A percentile compares a stretch with the other conserved stretches of the same genome.
phyloP scores from a whole-genome alignment of 768 basidiomycete species.

The Chalciporus sphaerocephalus region DNA sequence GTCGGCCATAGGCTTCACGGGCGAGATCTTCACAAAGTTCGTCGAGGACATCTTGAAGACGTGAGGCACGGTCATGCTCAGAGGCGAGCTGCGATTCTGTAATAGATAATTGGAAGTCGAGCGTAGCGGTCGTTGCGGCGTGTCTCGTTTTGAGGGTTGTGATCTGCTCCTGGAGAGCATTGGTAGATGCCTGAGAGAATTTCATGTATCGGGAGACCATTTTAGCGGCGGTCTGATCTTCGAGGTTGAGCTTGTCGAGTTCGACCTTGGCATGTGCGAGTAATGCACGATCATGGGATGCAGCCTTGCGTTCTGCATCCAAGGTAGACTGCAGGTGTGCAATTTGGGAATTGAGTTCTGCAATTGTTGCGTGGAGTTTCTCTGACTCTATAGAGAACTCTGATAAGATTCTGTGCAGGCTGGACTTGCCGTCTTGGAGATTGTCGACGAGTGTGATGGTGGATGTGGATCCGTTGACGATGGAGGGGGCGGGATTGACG shows the following conservation, averaged over 20 bases:
- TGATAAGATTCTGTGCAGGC: conserved; percentile 44
- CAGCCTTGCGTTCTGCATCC: conserved; percentile 43
- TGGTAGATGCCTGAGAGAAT: conserved; percentile 74
- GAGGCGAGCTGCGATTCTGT: conserved; percentile 42
- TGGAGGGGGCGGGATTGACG: conserved; percentile 6
- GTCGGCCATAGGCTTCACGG: conserved; percentile 66
- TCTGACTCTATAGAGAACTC: conserved; percentile 50
- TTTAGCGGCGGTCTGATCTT: conserved; percentile 73
- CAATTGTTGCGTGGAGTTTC: conserved; percentile 40
- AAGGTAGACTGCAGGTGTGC: conserved; percentile 39
- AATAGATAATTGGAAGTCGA: conserved; percentile 46
- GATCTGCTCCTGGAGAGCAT: conserved; percentile 60
- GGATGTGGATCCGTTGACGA: conserved; percentile 13
- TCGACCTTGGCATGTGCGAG: conserved; percentile 46
- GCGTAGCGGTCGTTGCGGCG: conserved; percentile 53
- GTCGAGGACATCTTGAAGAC: conserved; percentile 59
- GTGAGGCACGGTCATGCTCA: conserved; percentile 41
- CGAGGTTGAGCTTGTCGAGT: conserved; percentile 51
- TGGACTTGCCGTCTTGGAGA: conserved; percentile 46
- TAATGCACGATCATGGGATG: conserved; percentile 41
- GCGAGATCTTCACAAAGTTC: conserved; percentile 67
- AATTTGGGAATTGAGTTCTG: conserved; percentile 42
- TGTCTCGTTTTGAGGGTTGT: conserved; percentile 57
- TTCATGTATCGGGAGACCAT: conserved; percentile 88
- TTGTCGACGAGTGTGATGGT: conserved; percentile 28